These are phyloP conservation scores for Alternaria sp. DNA, from an alignment of 2,329 filamentous ascomycete species.

Conservation along the genomic window DNA sequence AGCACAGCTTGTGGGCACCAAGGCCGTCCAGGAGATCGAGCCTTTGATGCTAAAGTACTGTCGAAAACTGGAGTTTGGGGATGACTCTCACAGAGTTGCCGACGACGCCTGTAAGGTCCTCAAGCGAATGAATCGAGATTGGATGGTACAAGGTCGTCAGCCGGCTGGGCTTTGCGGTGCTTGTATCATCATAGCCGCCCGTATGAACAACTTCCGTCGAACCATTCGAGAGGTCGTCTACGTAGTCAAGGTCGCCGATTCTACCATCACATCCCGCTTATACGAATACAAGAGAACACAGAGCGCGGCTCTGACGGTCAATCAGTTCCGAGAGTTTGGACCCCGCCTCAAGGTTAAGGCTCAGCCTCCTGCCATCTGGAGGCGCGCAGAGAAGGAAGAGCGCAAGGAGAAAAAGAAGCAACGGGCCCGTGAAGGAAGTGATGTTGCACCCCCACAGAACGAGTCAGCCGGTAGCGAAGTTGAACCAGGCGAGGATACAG, in stretches of 20 bases:
- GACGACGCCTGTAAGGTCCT: conserved; percentile 88
- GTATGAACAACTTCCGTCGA: conserved; percentile 97
- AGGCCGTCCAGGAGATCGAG: conserved; percentile 78
- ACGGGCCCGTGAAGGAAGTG: conserved; percentile 17
- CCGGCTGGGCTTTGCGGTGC: conserved; percentile 95
- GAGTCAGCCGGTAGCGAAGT: conserved; percentile 12
- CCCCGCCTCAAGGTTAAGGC: conserved; percentile 70
- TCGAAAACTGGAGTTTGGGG: conserved; percentile 88
- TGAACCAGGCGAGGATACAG: conserved; percentile 19
- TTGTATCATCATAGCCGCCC: conserved; percentile 90
- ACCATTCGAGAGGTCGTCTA: conserved; percentile 97
- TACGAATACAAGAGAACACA: conserved; percentile 91
- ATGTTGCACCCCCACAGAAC: conserved; percentile 15
- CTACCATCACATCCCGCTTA: conserved; percentile 89
- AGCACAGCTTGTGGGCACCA: conserved; percentile 33
- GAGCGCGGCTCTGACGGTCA: conserved; percentile 84
- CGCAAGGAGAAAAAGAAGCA: conserved; percentile 45
- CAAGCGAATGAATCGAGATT: conserved; percentile 93
- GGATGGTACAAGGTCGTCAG: conserved; percentile 94
- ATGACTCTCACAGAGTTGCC: conserved; percentile 82
- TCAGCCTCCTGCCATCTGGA: conserved; percentile 81
- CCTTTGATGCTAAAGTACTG: conserved; percentile 92
- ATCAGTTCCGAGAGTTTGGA: conserved; percentile 79
- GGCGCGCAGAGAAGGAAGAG: conserved; percentile 63
- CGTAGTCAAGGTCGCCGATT: conserved; percentile 93